Conservation (phyloP, 495 filamentous ascomycete species). For the Penicillium pulvis region DNA sequence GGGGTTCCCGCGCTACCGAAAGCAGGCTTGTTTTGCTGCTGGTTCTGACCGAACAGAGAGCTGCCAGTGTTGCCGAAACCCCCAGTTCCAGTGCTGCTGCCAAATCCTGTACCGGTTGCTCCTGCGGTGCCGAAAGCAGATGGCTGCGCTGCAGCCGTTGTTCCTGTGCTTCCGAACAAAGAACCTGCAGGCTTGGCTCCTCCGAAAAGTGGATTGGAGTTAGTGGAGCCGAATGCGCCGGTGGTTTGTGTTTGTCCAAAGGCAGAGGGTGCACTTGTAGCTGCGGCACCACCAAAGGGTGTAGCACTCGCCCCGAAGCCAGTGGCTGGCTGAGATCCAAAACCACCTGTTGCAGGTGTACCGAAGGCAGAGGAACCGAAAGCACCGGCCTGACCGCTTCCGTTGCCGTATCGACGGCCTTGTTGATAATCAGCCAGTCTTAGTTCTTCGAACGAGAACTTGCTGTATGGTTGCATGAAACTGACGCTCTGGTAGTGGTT, state of each 20-base stretch:
- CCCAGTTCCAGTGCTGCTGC: slow-evolving; percentile 27
- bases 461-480: slow-evolving; percentile 83
- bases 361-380: slow-evolving; percentile 66
- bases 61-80: slow-evolving; percentile 31
- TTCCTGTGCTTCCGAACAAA: slow-evolving; percentile 39
- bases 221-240: slow-evolving; percentile 51
- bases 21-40: slow-evolving; percentile 44
- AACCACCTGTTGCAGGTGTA: slow-evolving; percentile 32
- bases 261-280: slow-evolving; percentile 46
- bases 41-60: slow-evolving; percentile 51
- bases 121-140: slow-evolving; percentile 39
- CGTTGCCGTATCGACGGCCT: slow-evolving; percentile 79
- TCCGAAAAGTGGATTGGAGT: slow-evolving; percentile 48
- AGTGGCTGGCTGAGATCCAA: slow-evolving; percentile 43
- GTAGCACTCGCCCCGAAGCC: slow-evolving; percentile 56
- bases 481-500: slow-evolving; percentile 86
- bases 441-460: slow-evolving; percentile 88
- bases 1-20: slow-evolving; percentile 43
- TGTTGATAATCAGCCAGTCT: slow-evolving; percentile 86
- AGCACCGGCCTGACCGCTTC: slow-evolving; percentile 76
- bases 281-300: slow-evolving; percentile 52
- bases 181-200: slow-evolving; percentile 36
- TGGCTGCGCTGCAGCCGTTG: slow-evolving; percentile 35
- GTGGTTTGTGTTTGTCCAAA: slow-evolving; percentile 48
- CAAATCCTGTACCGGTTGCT: slow-evolving; percentile 37